These are phyloP conservation scores for Neurospora intermedia DNA, from an alignment of 495 filamentous ascomycete species.

Conservation along the genomic window DNA sequence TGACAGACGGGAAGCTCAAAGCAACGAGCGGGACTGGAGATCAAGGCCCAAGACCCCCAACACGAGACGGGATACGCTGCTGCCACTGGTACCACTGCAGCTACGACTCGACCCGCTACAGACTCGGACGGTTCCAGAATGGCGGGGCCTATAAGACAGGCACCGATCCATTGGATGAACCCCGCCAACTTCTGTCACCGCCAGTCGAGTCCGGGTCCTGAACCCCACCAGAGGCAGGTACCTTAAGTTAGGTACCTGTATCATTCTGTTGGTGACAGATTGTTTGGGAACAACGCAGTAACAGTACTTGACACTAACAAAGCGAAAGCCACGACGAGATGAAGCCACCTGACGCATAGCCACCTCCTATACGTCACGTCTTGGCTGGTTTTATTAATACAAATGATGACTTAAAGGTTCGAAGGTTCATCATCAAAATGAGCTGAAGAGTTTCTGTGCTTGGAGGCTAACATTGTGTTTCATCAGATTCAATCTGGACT, in stretches of 20 bases:
- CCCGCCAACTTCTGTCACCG: not conserved
- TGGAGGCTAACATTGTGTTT: too few relatives aligned
- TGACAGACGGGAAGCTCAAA: not conserved
- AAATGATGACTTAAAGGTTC: not conserved
- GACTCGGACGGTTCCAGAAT: not conserved
- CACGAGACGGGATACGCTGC: not conserved
- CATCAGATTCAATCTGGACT: too few relatives aligned
- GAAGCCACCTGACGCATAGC: not conserved
- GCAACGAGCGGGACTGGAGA: not conserved
- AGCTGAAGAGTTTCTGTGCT: too few relatives aligned
- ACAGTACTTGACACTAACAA: not conserved
- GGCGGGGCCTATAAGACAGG: not conserved
- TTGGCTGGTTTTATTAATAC: not conserved
- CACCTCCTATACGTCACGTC: not conserved
- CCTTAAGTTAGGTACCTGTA: too few relatives aligned
- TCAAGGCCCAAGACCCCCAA: not conserved
- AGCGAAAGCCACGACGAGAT: not conserved
- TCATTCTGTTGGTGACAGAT: too few relatives aligned
- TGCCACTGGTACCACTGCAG: not conserved
- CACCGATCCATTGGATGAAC: not conserved
- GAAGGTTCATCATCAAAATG: not conserved
- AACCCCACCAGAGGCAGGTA: not conserved
- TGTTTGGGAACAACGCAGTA: too few relatives aligned
- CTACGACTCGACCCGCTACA: not conserved
- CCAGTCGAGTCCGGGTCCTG: not conserved